phyloP scores from a whole-genome alignment of 108 stramenopile species.

The Schizochytrium sp. region DNA sequence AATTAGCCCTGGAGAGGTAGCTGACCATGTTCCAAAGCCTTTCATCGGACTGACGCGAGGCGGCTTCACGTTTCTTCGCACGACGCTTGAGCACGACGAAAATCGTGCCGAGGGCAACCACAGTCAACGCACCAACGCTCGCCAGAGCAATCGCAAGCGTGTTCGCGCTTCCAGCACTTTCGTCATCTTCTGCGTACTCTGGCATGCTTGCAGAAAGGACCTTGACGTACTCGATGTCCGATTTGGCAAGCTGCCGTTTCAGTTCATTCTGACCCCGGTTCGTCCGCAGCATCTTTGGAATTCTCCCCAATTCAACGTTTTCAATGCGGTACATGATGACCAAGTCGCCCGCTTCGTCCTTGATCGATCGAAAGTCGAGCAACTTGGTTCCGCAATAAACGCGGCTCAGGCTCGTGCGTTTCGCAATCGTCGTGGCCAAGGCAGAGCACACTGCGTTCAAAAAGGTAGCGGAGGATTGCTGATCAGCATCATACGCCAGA shows the following conservation, averaged over 20 bases:
- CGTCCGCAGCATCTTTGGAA: neutral
- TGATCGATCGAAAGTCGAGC: neutral
- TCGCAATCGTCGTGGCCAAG: neutral
- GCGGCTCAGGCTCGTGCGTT: neutral
- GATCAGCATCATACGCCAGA: neutral
- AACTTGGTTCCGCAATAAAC: constrained; percentile 1
- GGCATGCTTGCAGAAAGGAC: neutral
- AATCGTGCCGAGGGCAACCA: neutral
- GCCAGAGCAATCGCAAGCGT: neutral
- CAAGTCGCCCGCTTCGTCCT: neutral
- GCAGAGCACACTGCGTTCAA: neutral
- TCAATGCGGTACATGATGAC: neutral
- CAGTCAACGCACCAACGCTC: neutral
- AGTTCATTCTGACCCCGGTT: neutral
- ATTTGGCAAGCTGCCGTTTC: neutral
- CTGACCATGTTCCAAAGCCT: neutral
- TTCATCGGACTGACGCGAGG: neutral
- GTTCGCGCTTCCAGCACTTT: neutral
- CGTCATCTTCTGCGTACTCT: neutral
- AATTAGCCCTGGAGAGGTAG: neutral
- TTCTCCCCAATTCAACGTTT: neutral
- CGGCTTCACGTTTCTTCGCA: neutral
- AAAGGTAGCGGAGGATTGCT: neutral
- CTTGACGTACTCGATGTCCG: neutral
- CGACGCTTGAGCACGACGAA: neutral